These are phyloP conservation scores for Lophiostoma macrostomum DNA, from an alignment of 495 filamentous ascomycete genomes.

Conservation along the genomic window DNA sequence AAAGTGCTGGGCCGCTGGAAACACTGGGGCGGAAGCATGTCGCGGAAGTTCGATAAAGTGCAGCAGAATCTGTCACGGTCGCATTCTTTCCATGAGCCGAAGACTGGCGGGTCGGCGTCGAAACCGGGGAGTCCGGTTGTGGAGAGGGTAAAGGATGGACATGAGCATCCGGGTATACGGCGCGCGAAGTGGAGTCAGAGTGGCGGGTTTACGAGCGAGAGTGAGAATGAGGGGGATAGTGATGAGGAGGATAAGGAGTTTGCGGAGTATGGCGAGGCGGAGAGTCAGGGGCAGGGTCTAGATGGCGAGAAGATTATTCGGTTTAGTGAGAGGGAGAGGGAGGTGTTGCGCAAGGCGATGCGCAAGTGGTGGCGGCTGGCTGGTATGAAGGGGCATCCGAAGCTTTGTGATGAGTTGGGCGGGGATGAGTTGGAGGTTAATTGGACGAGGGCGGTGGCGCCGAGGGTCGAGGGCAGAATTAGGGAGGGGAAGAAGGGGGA, in stretches of 20 bases:
- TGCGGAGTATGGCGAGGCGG: slow-evolving; percentile 15
- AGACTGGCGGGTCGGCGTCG: slow-evolving; percentile 36
- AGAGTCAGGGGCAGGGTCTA: too few relatives aligned
- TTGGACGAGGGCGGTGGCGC: slow-evolving; percentile 78
- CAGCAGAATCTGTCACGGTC: slow-evolving; percentile 51
- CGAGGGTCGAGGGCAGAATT: slow-evolving; percentile 74
- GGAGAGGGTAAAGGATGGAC: not conserved
- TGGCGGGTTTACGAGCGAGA: not conserved
- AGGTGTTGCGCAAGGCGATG: slow-evolving; percentile 53
- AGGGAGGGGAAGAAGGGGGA: slow-evolving; percentile 22
- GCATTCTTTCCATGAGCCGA: slow-evolving; percentile 41
- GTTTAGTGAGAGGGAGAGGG: slow-evolving; percentile 33
- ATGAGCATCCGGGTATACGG: not conserved
- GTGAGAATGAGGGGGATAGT: not conserved
- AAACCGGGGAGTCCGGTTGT: not conserved
- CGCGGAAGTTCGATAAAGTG: slow-evolving; percentile 60
- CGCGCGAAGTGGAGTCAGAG: too few relatives aligned
- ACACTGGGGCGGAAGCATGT: slow-evolving; percentile 57
- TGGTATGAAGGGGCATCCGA: slow-evolving; percentile 49
- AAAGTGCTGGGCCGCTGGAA: slow-evolving; percentile 76
- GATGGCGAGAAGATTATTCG: slow-evolving; percentile 33
- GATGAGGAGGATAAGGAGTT: slow-evolving; percentile 21
- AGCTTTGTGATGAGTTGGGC: slow-evolving; percentile 48
- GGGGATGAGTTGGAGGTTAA: slow-evolving; percentile 59
- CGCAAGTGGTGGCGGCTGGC: slow-evolving; percentile 73